These are phyloP conservation scores for Exobasidium cylindrosporum DNA, from an alignment of 1,284 basidiomycete genomes.

Conservation along the genomic window DNA sequence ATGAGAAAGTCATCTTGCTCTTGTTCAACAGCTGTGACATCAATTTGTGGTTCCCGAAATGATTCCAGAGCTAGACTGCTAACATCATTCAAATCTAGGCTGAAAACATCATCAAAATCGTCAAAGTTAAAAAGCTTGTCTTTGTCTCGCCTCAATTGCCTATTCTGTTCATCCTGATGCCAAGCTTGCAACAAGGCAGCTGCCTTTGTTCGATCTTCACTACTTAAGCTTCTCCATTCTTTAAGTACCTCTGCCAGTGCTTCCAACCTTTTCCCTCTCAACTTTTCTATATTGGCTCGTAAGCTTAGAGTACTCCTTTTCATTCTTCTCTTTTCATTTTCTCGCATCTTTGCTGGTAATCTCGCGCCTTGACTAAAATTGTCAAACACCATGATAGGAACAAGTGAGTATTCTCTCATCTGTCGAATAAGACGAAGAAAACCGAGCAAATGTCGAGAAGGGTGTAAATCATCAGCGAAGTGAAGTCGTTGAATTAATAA, in stretches of 20 bases:
- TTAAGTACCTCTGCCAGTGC: background rate
- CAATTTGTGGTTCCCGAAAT: background rate
- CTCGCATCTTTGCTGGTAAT: constrained; percentile 33
- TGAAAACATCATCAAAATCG: background rate
- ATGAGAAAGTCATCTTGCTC: background rate
- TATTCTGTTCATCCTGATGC: background rate
- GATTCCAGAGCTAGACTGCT: background rate
- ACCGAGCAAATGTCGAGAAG: constrained; percentile 40
- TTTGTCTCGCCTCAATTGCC: background rate
- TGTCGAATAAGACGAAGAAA: constrained; percentile 36
- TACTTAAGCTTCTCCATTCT: background rate
- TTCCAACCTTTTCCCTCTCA: constrained; percentile 5
- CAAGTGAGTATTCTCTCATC: constrained; percentile 27
- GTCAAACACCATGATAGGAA: constrained; percentile 47
- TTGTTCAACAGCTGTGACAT: background rate
- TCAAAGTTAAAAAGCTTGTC: background rate
- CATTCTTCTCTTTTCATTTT: constrained; percentile 25
- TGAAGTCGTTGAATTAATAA: constrained; percentile 20
- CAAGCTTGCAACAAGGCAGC: constrained; percentile 3
- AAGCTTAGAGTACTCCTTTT: background rate
- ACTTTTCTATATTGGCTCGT: constrained; percentile 10
- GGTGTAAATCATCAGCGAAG: constrained; percentile 26
- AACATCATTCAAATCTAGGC: background rate
- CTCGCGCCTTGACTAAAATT: constrained; percentile 28
- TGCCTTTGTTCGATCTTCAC: background rate